phyloP scores from a whole-genome alignment of 345 rosid species.

The Hevea brasiliensis region DNA sequence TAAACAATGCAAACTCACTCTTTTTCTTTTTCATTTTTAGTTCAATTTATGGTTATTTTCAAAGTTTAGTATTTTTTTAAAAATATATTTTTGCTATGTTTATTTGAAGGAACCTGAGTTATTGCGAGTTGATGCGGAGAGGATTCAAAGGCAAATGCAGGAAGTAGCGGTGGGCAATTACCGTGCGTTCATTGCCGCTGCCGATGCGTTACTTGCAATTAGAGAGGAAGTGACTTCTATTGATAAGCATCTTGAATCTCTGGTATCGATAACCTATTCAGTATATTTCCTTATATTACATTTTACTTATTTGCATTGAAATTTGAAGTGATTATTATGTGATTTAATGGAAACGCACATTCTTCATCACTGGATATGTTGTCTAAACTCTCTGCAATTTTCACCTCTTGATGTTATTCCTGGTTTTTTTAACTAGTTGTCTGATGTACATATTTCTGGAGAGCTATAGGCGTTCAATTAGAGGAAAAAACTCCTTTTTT shows the following conservation, averaged over 20 bases:
- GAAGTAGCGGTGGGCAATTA: constrained; percentile 94
- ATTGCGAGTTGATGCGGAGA: constrained; percentile 90
- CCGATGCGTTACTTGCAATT: constrained; percentile 86
- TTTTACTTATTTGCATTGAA: background rate
- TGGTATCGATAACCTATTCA: constrained; percentile 40
- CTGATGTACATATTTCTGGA: background rate
- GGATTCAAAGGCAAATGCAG: constrained; percentile 97
- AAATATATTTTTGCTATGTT: background rate
- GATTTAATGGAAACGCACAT: background rate
- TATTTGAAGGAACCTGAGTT: constrained; percentile 81
- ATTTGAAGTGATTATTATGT: background rate
- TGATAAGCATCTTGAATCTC: constrained; percentile 84
- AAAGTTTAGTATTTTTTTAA: background rate
- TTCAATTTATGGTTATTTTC: background rate
- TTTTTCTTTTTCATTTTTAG: background rate
- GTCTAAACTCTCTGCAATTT: background rate
- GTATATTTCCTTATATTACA: background rate
- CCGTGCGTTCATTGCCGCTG: constrained; percentile 90
- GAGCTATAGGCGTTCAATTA: background rate
- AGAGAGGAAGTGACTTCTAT: constrained; percentile 81
- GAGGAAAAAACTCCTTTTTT: background rate
- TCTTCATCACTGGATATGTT: background rate
- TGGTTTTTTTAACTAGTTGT: too few species aligned
- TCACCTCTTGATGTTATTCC: background rate
- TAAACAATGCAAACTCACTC: background rate